Conservation (phyloP, 768 basidiomycete genomes). For the Leucocoprinus sp. region DNA sequence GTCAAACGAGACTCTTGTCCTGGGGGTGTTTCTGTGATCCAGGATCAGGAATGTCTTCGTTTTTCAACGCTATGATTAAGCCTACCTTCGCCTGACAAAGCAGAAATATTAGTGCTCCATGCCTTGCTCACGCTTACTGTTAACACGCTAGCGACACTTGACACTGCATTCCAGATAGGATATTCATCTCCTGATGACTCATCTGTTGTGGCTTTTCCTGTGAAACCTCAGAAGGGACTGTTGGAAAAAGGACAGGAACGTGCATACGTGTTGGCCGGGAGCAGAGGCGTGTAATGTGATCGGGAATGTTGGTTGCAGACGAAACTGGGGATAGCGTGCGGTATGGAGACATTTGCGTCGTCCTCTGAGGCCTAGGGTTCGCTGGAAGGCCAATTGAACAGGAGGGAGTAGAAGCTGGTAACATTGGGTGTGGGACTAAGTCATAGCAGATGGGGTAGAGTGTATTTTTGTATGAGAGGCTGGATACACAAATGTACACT, state of each 20-base stretch:
- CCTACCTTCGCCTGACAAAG: conserved; percentile 38
- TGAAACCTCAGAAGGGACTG: neutral
- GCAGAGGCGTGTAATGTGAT: neutral
- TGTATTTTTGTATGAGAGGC: neutral
- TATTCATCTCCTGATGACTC: conserved; percentile 7
- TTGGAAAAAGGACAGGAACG: neutral
- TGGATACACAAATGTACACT: neutral
- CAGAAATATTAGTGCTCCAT: conserved; percentile 37
- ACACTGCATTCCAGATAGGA: conserved; percentile 47
- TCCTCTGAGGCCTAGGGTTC: neutral
- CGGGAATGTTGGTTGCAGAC: neutral
- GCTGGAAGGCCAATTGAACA: conserved; percentile 2
- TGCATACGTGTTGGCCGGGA: neutral
- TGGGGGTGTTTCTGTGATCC: conserved; percentile 34
- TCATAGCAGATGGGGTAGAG: neutral
- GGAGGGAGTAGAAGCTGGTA: neutral
- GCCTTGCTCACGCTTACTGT: conserved; percentile 53
- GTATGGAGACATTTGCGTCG: neutral
- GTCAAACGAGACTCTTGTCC: conserved; percentile 54
- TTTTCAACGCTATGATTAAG: too few species aligned
- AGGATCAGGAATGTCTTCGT: neutral
- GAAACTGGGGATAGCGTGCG: neutral
- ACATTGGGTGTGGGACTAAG: neutral
- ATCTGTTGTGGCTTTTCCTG: neutral
- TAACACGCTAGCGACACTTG: conserved; percentile 42